Base-by-base conservation (phyloP, 768 basidiomycete genomes). In the Hygrocybe coccinea region DNA sequence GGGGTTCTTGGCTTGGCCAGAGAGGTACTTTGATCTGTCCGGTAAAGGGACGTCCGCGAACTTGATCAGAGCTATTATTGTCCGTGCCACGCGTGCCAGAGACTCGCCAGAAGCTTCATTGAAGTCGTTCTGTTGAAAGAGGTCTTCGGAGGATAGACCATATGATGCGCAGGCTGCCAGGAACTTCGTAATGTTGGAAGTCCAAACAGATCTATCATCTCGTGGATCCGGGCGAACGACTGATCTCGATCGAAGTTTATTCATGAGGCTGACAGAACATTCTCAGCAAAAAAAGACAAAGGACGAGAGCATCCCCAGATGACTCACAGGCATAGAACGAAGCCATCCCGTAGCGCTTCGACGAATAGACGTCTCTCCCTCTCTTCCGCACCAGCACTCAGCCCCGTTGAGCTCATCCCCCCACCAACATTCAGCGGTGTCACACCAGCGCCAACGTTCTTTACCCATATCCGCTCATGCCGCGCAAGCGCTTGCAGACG, bases 311-410 rank as follows among this genome's bases (percentile, higher is more conserved):
- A 29, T 29, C 8, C 55, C 49, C 38, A 50, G 45, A 54, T 60
- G n/a, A 84, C 92, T 74, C 65, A 95, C 93, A 90, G 86, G 83
- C 93, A 94, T 21, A 95, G 78, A 19, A 95, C 81, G 68, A 85
- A 87, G 1, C 93, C 93, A 72, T 95, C 93, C 62, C 83, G 73
- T 54, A 95, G 66, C 0, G 88, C 84, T 52, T 93, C 89, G 34
- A 77, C 75, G 63, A 94, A 95, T 33, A 82, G 67, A 52, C 76
- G 78, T 59, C 86, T 74, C 69, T 94, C 89, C 63, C 85, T 76
- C 60, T 91, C 90, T 70, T 89, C 90, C 35, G 85, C 85, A 25
- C 76, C 73, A 21, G 74, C 71, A 60, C 77, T 76, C 15, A 76
- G 57, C 19, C 78, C 74, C 39, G 65, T 68, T 14, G 71, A 67